phyloP scores from a whole-genome alignment of 768 basidiomycete species.

The Mrakia gelida region DNA sequence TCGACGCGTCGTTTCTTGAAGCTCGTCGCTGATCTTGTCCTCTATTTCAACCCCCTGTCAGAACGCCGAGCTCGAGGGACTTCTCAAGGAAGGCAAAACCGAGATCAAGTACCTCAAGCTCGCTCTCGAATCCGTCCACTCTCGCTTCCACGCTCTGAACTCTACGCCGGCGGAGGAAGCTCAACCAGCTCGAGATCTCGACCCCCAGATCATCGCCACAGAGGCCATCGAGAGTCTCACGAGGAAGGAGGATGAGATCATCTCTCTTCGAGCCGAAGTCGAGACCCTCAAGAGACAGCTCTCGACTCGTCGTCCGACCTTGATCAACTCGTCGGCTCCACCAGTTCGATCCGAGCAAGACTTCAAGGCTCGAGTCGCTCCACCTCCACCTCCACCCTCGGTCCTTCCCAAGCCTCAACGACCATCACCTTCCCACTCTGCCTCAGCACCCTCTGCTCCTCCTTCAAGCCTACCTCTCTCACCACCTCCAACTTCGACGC shows the following conservation, averaged over 20 bases:
- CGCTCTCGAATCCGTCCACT: constrained; percentile 81
- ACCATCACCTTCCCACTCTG: not conserved
- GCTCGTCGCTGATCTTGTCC: not conserved
- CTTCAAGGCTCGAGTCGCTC: constrained; percentile 61
- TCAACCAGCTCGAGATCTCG: constrained; percentile 54
- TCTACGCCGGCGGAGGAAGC: constrained; percentile 44
- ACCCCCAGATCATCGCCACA: constrained; percentile 65
- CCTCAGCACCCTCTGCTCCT: constrained; percentile 33
- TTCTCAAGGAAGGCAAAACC: constrained; percentile 52
- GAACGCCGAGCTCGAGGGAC: constrained; percentile 55
- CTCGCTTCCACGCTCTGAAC: constrained; percentile 60
- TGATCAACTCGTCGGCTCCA: not conserved
- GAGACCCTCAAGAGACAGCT: constrained; percentile 37
- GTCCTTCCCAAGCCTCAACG: no score
- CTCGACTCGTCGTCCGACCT: constrained; percentile 45
- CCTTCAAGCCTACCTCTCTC: constrained; percentile 33
- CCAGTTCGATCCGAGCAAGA: constrained; percentile 56
- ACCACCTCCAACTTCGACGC: constrained; percentile 34
- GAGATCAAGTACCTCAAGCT: constrained; percentile 63
- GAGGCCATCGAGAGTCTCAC: constrained; percentile 65
- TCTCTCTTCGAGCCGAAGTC: constrained; percentile 46
- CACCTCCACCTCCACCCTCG: constrained; percentile 17
- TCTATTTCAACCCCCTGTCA: constrained; percentile 39
- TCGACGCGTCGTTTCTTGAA: constrained; percentile 6
- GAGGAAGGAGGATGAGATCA: constrained; percentile 65